Conservation (phyloP, 139 green algal genomes). For the Bryopsis sp. region DNA sequence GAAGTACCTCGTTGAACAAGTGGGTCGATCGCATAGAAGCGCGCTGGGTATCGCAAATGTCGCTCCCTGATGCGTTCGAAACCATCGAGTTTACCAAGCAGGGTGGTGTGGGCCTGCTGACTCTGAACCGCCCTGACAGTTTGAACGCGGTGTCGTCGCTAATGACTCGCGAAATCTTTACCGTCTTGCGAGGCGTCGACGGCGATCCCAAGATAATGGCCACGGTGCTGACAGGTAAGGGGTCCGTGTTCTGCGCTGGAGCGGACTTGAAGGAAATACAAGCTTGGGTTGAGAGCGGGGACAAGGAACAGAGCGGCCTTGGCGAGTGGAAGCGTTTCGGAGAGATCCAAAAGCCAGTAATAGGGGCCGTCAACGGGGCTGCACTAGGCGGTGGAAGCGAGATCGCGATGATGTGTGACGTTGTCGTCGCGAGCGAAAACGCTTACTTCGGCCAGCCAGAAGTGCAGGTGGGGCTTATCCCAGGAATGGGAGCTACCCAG, state of each 20-base stretch:
- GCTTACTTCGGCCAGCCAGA: conserved; percentile 63
- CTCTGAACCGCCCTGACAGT: conserved; percentile 1
- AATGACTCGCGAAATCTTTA: neutral
- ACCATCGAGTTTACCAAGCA: too few species aligned
- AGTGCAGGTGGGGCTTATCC: conserved; percentile 54
- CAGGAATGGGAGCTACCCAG: conserved; percentile 69
- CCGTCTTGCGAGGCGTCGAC: neutral
- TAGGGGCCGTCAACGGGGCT: conserved; percentile 27
- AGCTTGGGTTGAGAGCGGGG: neutral
- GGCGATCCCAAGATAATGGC: neutral
- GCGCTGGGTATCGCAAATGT: too few species aligned
- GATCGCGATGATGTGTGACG: conserved; percentile 66
- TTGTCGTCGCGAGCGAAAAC: conserved; percentile 55
- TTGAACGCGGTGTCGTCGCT: neutral
- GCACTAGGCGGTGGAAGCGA: conserved; percentile 65
- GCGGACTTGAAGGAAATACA: conserved; percentile 7
- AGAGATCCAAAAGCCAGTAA: conserved; percentile 5
- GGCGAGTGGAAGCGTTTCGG: neutral
- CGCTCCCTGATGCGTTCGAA: too few species aligned
- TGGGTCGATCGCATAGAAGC: too few species aligned
- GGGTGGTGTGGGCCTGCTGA: too few species aligned
- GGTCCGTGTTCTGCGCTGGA: conserved; percentile 15
- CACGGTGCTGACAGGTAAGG: neutral
- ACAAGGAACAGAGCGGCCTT: neutral
- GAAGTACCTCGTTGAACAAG: too few species aligned